Percentiles rank a stretch among this genome's conserved stretches.
These are phyloP conservation scores for Didymella pinodella DNA, from an alignment of 2,329 filamentous ascomycete genomes.

Conservation along the genomic window DNA sequence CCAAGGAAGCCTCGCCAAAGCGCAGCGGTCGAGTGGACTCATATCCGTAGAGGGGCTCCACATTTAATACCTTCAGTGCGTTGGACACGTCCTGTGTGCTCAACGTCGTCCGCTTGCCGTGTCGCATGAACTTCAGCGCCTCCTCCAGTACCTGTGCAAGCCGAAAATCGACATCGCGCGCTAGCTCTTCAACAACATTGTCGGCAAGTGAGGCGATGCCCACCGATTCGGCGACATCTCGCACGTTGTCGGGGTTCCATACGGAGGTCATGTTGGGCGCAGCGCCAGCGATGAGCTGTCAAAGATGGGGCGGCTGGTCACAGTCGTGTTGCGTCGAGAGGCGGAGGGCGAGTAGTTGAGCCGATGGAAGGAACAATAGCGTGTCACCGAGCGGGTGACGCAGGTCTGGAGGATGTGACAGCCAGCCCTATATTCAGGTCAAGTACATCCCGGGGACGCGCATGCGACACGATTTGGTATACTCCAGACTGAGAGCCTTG, in stretches of 20 bases:
- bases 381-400: constrained; percentile 40
- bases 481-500: neutral
- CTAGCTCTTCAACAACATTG: constrained; percentile 85
- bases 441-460: constrained; percentile 41
- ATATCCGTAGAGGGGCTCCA: constrained; percentile 96
- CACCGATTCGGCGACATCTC: constrained; percentile 94
- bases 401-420: constrained; percentile 38
- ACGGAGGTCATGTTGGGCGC: constrained; percentile 60
- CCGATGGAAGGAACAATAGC: constrained; percentile 33
- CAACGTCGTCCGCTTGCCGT: constrained; percentile 83
- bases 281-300: constrained; percentile 22
- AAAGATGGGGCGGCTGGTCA: constrained; percentile 20
- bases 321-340: constrained; percentile 22
- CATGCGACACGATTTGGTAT: constrained; percentile 30
- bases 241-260: constrained; percentile 96
- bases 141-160: constrained; percentile 93
- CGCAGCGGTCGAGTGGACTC: constrained; percentile 87
- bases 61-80: constrained; percentile 84
- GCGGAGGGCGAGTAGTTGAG: constrained; percentile 20
- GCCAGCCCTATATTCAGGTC: constrained; percentile 43
- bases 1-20: constrained; percentile 92
- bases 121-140: constrained; percentile 94
- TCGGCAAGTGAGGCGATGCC: constrained; percentile 83
- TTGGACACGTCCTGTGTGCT: constrained; percentile 89
- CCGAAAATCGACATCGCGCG: constrained; percentile 94